A percentile compares a stretch with the other conserved stretches of the same genome.
phyloP scores from a whole-genome alignment of 352 stramenopile genomes.

The Phytophthora boehmeriae region DNA sequence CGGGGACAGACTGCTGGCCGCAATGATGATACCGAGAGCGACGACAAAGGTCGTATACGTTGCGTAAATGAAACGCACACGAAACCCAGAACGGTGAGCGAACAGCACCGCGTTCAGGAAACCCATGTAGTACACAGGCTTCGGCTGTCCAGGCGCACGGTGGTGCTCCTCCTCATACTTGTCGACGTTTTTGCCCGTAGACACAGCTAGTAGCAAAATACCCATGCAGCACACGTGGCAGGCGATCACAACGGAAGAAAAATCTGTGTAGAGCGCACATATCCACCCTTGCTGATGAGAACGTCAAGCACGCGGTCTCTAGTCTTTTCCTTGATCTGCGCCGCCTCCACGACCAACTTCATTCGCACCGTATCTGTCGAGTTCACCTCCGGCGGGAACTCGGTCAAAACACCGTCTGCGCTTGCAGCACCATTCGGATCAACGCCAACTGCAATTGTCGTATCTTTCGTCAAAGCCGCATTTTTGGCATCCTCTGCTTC shows the following conservation, averaged over 20 bases:
- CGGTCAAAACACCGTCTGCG: slow-evolving; percentile 17
- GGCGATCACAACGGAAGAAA: slow-evolving; percentile 75
- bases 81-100: slow-evolving; percentile 76
- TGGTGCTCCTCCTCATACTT: slow-evolving; percentile 24
- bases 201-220: slow-evolving; percentile 68
- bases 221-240: slow-evolving; percentile 77
- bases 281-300: slow-evolving; percentile 76
- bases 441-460: slow-evolving; percentile 36
- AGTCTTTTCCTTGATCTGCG: slow-evolving; percentile 51
- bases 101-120: slow-evolving; percentile 85
- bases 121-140: slow-evolving; percentile 85
- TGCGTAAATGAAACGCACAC: slow-evolving; percentile 81
- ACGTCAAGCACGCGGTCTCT: slow-evolving; percentile 59
- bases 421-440: slow-evolving; percentile 8
- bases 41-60: slow-evolving; percentile 77
- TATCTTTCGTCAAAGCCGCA: slow-evolving; percentile 48
- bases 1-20: slow-evolving; percentile 52
- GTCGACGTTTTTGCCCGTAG: slow-evolving; percentile 44
- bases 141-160: slow-evolving; percentile 48
- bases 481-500: slow-evolving; percentile 71
- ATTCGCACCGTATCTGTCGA: slow-evolving; percentile 29
- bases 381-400: slow-evolving; percentile 9
- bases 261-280: slow-evolving; percentile 82
- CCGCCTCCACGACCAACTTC: slow-evolving; percentile 54
- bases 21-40: slow-evolving; percentile 65